Evolutionary conservation across 306 rosid genomes (phyloP).

Genomic region (Pterocarpus santalinus): DNA sequence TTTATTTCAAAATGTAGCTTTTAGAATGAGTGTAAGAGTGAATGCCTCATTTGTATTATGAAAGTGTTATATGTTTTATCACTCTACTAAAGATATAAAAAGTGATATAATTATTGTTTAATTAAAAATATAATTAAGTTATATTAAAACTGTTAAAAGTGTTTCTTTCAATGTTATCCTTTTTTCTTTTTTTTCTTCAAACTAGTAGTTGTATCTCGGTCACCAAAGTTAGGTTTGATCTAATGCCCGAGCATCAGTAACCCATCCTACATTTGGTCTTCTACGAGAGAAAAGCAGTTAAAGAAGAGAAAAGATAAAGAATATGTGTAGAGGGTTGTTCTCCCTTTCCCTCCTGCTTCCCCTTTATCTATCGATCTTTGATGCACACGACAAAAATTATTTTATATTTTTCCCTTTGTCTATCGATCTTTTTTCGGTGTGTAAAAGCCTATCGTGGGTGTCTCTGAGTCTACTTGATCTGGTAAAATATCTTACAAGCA

Average conservation of each 20-base stretch:
- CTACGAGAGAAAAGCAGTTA: slow-evolving; percentile 38
- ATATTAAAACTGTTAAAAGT: too few relatives aligned
- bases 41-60: background rate
- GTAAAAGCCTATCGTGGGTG: slow-evolving; percentile 3
- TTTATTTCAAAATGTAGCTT: background rate
- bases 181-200: background rate
- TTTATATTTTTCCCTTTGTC: background rate
- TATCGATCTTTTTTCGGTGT: background rate
- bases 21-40: background rate
- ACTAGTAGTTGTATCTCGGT: too few relatives aligned
- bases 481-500: slow-evolving; percentile 12
- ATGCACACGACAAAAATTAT: slow-evolving; percentile 11
- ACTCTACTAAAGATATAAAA: background rate
- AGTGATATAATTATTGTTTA: too few relatives aligned
- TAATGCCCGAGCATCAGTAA: background rate
- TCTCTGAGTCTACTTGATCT: slow-evolving; percentile 1
- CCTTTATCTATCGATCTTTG: slow-evolving; percentile 11
- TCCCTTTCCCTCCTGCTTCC: slow-evolving; percentile 8
- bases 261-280: slow-evolving; percentile 43
- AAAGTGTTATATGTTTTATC: background rate
- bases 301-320: slow-evolving; percentile 44
- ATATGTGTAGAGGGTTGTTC: slow-evolving; percentile 31
- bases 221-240: too few relatives aligned
- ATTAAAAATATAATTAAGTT: too few relatives aligned
- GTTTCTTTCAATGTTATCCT: too few relatives aligned